These are phyloP conservation scores for Kalmanozyma brasiliensis DNA, from an alignment of 1,284 basidiomycete species.

Conservation along the genomic window DNA sequence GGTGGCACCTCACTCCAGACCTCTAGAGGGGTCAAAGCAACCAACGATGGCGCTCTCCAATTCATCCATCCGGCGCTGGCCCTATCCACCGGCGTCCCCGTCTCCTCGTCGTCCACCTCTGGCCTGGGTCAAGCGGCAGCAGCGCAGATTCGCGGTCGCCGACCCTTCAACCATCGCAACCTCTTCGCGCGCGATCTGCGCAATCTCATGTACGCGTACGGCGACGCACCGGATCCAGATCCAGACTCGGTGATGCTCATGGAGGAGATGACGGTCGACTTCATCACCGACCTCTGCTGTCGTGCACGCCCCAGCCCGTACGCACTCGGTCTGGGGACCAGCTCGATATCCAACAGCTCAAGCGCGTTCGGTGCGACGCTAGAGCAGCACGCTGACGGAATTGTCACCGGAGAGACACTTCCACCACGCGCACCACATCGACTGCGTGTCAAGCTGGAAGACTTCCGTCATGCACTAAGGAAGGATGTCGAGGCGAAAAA, in stretches of 20 bases:
- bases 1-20: conserved; percentile 11
- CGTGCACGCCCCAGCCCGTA: conserved; percentile 71
- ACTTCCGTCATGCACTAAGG: conserved; percentile 64
- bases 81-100: conserved; percentile 18
- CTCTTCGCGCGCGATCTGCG: conserved; percentile 71
- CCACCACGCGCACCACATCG: conserved; percentile 49
- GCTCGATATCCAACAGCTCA: conserved; percentile 41
- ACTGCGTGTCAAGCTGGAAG: conserved; percentile 63
- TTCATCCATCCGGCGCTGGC: conserved; percentile 49
- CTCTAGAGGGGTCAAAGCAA: conserved; percentile 16
- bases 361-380: conserved; percentile 29
- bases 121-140: conserved; percentile 18
- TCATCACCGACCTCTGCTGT: conserved; percentile 79
- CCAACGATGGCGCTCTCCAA: conserved; percentile 21
- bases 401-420: no score
- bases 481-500: conserved; percentile 63
- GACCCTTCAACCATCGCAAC: conserved; percentile 58
- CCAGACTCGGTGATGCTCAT: conserved; percentile 88
- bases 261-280: conserved; percentile 92
- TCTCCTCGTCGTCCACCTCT: conserved; percentile 16
- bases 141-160: conserved; percentile 34
- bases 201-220: conserved; percentile 93
- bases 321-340: conserved; percentile 50
- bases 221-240: conserved; percentile 86
- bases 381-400: no score